phyloP scores from a whole-genome alignment of 2,329 filamentous ascomycete species.

The Fusarium albidum region DNA sequence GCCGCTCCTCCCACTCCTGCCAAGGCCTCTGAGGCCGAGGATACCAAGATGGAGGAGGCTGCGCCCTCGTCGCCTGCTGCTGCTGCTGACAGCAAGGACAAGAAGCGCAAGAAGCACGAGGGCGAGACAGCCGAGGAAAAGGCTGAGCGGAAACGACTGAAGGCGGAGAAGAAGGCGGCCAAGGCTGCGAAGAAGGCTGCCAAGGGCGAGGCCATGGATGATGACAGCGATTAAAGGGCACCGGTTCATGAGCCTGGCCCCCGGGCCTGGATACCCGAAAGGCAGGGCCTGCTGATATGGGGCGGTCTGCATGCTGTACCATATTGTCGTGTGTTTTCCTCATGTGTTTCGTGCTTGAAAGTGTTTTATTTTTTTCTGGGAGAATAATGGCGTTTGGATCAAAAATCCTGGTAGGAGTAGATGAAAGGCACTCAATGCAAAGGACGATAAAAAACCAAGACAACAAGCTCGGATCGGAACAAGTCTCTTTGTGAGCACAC shows the following conservation, averaged over 20 bases:
- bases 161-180: constrained; percentile 67
- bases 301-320: constrained; percentile 40
- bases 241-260: constrained; percentile 8
- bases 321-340: constrained; percentile 36
- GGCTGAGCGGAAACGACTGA: constrained; percentile 66
- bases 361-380: constrained; percentile 31
- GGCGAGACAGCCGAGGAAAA: constrained; percentile 77
- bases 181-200: constrained; percentile 64
- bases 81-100: constrained; percentile 66
- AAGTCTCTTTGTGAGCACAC: constrained; percentile 9
- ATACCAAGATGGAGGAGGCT: constrained; percentile 47
- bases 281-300: constrained; percentile 36
- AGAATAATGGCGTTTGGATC: constrained; percentile 41
- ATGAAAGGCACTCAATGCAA: constrained; percentile 42
- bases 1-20: constrained; percentile 50
- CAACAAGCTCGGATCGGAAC: constrained; percentile 5
- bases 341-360: constrained; percentile 32
- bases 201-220: constrained; percentile 60
- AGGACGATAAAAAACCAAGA: constrained; percentile 32
- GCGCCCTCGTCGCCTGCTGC: constrained; percentile 48
- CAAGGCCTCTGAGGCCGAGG: constrained; percentile 48
- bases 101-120: constrained; percentile 83
- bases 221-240: constrained; percentile 58
- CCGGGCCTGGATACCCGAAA: constrained; percentile 34
- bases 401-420: constrained; percentile 43